phyloP scores from a whole-genome alignment of 2,329 filamentous ascomycete species.

The Colletotrichum paranaense region DNA sequence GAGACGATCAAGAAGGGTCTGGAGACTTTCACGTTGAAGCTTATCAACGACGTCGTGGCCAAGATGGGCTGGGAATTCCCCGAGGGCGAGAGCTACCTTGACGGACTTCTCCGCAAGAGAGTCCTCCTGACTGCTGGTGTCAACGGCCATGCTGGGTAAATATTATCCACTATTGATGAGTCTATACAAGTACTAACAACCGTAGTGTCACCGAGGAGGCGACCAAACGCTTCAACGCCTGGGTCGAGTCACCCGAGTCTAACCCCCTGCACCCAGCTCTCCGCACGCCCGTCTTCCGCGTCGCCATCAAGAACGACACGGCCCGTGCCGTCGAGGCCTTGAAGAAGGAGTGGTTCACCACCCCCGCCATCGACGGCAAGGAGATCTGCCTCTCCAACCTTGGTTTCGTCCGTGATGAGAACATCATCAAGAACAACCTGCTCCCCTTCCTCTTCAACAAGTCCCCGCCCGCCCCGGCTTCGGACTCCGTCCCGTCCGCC shows the following conservation, averaged over 20 bases:
- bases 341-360: constrained; percentile 86
- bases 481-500: constrained; percentile 79
- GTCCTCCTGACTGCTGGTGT: constrained; percentile 81
- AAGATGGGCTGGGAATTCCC: constrained; percentile 88
- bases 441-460: constrained; percentile 83
- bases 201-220: constrained; percentile 77
- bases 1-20: constrained; percentile 77
- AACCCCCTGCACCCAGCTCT: constrained; percentile 84
- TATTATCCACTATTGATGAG: constrained; percentile 31
- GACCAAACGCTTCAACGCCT: constrained; percentile 82
- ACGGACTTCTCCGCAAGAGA: constrained; percentile 83
- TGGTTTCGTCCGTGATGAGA: constrained; percentile 76
- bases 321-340: constrained; percentile 77
- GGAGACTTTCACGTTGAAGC: constrained; percentile 81
- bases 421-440: constrained; percentile 74
- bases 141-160: constrained; percentile 80
- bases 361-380: constrained; percentile 89
- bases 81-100: constrained; percentile 83
- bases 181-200: neutral
- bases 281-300: constrained; percentile 82
- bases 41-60: constrained; percentile 80
- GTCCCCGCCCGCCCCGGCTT: constrained; percentile 59
- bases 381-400: constrained; percentile 84
- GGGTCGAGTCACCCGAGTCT: constrained; percentile 74
- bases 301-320: constrained; percentile 77